Evolutionary conservation across 768 basidiomycete genomes (phyloP), one percentile per base, ranked within the genome.

Genomic region (Suillus luteus): DNA sequence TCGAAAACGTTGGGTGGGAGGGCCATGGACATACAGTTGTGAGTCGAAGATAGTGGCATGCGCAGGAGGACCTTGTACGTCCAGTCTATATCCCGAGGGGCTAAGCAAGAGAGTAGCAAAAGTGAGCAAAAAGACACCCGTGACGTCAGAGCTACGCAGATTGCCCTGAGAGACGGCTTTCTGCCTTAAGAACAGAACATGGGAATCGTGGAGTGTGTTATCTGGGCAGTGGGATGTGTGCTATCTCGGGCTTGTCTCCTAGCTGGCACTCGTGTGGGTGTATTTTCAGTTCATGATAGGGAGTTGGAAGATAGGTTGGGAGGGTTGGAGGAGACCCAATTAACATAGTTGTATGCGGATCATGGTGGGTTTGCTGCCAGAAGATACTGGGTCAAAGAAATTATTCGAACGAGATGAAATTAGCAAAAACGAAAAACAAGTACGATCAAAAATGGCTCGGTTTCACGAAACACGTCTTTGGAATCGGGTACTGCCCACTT

Each of bases 1-100:
- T 80, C 85, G 78, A 75, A 89, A 89, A 43, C 76, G 78, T 60
- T 73, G 62, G 5, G 86, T 88, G 9, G 89, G 87, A 3, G 80
- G 76, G 0, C 89, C 89, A 8, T 70, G 62, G 19, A 77, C 67
- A 64, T 67, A 72, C 3, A 62, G 60, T 37, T 65, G 33, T 4
- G 38, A 27, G 15, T 59, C 58, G 7, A 55, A 24, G 10, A 60
- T 15, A 2, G 60, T 15, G 3, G 38, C 11, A n/a, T 41, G 52
- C 14, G 44, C 38, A 3, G 59, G 38, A 0, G 46, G 12, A 19
- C 38, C 31, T 12, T 61, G 44, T 2, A 58, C 31, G 1, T 49
- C 35, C 14, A 40, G 58, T 8, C 1, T 17, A 24, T 24, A 49
- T n/a, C 17, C 57, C 31, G 33, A 31, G 46, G 54, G 55, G 9